Percentiles rank a stretch among this genome's conserved stretches.
These are phyloP conservation scores for Melocanna baccifera DNA, from an alignment of 176 grass and related monocot species.

Conservation along the genomic window DNA sequence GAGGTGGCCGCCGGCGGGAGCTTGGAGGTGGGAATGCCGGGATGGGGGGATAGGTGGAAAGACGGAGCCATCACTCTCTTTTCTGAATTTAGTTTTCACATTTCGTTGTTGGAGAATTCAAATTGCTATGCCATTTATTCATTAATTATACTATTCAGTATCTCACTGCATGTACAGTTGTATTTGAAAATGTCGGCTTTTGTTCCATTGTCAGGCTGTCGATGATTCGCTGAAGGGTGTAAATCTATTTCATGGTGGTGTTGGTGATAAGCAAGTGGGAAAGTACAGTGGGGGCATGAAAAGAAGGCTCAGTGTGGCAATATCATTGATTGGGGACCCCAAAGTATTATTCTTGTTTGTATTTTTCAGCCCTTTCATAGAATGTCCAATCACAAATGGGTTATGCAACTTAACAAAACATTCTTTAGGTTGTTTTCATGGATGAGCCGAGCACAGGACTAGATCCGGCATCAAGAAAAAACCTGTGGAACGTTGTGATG, in stretches of 20 bases:
- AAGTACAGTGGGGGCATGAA: constrained; percentile 89
- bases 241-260: constrained; percentile 52
- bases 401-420: constrained; percentile 19
- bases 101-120: constrained; percentile 8
- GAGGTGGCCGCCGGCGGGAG: too few species aligned
- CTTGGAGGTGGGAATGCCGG: too few species aligned
- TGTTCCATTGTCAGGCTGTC: constrained; percentile 52
- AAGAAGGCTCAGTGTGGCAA: constrained; percentile 71
- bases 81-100: constrained; percentile 20
- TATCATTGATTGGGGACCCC: constrained; percentile 75
- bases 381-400: neutral
- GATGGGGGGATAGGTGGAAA: too few species aligned
- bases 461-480: constrained; percentile 74
- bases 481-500: constrained; percentile 73
- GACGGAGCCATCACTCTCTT: too few species aligned
- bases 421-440: constrained; percentile 80
- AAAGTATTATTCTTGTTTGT: constrained; percentile 42
- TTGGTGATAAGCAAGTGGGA: constrained; percentile 64
- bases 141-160: constrained; percentile 1
- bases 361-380: neutral
- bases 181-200: constrained; percentile 6
- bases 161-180: constrained; percentile 1
- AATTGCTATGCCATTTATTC: neutral
- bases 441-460: constrained; percentile 90
- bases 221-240: constrained; percentile 69